Conservation (phyloP, 2,329 filamentous ascomycete genomes). For the Neodidymelliopsis sp. region DNA sequence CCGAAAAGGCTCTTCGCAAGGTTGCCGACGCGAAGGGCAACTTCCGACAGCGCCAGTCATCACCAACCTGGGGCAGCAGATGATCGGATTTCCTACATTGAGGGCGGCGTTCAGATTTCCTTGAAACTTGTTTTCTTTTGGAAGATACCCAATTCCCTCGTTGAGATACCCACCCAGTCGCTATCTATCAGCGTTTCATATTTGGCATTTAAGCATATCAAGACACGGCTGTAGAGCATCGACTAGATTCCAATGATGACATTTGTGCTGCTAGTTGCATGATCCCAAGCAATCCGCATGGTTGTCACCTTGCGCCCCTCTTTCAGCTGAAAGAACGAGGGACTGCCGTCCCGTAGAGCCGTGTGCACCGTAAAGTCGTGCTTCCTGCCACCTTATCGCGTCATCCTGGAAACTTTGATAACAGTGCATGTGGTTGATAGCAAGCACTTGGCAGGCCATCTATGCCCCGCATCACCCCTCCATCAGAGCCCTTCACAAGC, state of each 20-base stretch:
- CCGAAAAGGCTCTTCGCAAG: slow-evolving; percentile 47
- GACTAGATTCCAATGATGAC: slow-evolving; percentile 16
- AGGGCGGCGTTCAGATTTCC: slow-evolving; percentile 20
- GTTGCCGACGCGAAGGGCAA: slow-evolving; percentile 50
- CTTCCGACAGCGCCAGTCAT: slow-evolving; percentile 47
- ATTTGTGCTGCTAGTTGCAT: slow-evolving; percentile 12
- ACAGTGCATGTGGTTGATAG: slow-evolving; percentile 20
- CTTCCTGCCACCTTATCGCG: slow-evolving; percentile 16
- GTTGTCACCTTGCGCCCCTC: slow-evolving; percentile 11
- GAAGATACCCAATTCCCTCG: slow-evolving; percentile 39
- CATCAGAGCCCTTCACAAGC: slow-evolving; percentile 10
- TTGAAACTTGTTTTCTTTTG: slow-evolving; percentile 24
- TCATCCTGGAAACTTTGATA: slow-evolving; percentile 15
- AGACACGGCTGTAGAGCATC: slow-evolving; percentile 5
- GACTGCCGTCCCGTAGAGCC: slow-evolving; percentile 13
- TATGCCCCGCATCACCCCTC: slow-evolving; percentile 15
- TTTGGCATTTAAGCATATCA: slow-evolving; percentile 13
- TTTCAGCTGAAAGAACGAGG: neutral
- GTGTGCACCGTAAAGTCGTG: neutral
- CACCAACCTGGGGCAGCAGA: slow-evolving; percentile 49
- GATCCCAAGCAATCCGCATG: slow-evolving; percentile 2
- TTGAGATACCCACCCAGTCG: slow-evolving; percentile 42
- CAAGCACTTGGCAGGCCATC: slow-evolving; percentile 11
- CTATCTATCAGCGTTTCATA: slow-evolving; percentile 26
- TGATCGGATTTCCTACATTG: slow-evolving; percentile 19